These are phyloP conservation scores for Capsicum chinense DNA, from an alignment of 257 asterid genomes.

Conservation along the genomic window DNA sequence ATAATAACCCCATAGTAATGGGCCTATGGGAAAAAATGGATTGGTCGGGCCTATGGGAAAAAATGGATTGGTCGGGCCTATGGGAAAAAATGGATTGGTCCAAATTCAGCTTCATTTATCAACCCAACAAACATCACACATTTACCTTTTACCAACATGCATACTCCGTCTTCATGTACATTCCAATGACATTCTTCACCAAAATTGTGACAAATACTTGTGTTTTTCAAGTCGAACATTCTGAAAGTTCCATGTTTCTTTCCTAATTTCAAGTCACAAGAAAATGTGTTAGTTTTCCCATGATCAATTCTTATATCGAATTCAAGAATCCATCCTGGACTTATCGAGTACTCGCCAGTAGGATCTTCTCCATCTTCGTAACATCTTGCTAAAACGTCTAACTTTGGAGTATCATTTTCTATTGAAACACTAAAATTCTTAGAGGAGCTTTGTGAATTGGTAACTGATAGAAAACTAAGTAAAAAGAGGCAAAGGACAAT, in stretches of 20 bases:
- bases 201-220: not conserved
- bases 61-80: too few species aligned
- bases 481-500: not conserved
- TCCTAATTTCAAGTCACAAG: not conserved
- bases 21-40: too few species aligned
- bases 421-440: not conserved
- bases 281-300: not conserved
- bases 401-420: not conserved
- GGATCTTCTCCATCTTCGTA: not conserved
- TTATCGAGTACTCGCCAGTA: not conserved
- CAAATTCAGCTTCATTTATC: too few species aligned
- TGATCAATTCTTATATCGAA: not conserved
- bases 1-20: too few species aligned
- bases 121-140: not conserved
- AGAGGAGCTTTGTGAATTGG: not conserved
- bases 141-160: not conserved
- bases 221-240: not conserved
- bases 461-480: not conserved
- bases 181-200: not conserved
- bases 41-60: too few species aligned
- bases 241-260: not conserved
- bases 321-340: not conserved
- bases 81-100: too few species aligned
- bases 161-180: not conserved
- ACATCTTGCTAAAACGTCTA: not conserved